Evolutionary conservation across 345 rosid species (phyloP), one percentile per base, ranked within the genome.

Genomic region (Durio zibethinus): DNA sequence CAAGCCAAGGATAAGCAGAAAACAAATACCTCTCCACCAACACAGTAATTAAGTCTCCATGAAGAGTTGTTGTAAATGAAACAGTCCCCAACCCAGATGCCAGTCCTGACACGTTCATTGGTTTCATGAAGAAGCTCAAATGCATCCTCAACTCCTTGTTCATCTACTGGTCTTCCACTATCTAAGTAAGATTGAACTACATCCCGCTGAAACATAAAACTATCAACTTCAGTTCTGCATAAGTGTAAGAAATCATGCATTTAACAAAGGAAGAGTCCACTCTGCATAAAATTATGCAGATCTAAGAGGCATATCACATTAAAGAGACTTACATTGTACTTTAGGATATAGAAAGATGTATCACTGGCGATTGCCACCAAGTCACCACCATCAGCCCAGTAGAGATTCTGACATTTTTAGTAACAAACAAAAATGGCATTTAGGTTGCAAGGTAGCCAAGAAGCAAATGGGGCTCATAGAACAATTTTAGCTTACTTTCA

Each of bases 361-460:
- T 97, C 98, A 84, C 99, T 94, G 43, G 99, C 93, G 87, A 97
- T 91, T 53, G 98, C 94, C 82, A 97, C 93, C 75, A 97, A 81
- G 85, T 97, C 99, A 83, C 99, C 99, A 73, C 98, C 90, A 81
- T 97, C 99, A 83, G 98, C 99, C 99, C 99, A 97, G 82, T 92
- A 94, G 20, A 97, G 89, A 87, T 97, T 94, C 99, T 96, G 91
- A 76, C 48, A 79, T 56, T 78, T 48, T 81, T 76, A 74, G 67
- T 67, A 83, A 78, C 69, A 25, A 66, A 78, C 21, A 50, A 73
- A 74, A 47, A 43, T 42, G 25, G 67, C 6, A 29, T 23, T 68
- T 67, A 67, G 40, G 27, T 38, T 10, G 31, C 42, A 77, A 40
- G 38, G n/a, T 43, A 25, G 65, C 57, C 48, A 66, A 63, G 33